Base-by-base conservation (phyloP, 179 eudicot species). In the Corrigiola litoralis region DNA sequence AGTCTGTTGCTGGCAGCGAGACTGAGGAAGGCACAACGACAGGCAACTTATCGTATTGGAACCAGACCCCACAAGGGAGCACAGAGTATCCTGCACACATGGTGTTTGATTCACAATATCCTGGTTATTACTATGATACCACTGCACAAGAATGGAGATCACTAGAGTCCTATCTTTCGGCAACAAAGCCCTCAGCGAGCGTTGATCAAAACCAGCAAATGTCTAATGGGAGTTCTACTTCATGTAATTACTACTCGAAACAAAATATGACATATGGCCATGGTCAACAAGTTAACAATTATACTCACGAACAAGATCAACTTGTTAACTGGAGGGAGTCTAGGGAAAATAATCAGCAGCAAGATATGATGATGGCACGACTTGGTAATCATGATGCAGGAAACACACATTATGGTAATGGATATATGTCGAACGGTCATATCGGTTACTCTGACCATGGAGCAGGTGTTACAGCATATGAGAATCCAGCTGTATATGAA, bases 31-130 rank as follows among this genome's bases (percentile, higher is more conserved):
- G 49, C 48, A 37, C 54, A 59, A 61, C 66, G n/a, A n/a, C n/a
- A 48, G 63, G 65, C 27, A 62, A 49, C 40, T 42, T 45, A 24
- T 44, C 72, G 27, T 47, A 57, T 56, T 63, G 69, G 69, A 60
- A 73, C 65, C 81, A 74, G 34, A 46, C 54, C 23, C 56, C 83
- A 20, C 72, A 65, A 33, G 84, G 42, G 57, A 77, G 74, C 58
- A 69, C 66, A 31, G 86, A 68, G 45, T 91, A 86, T 67, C 94
- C 97, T 18, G 48, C 79, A 27, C 76, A 88, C 79, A 86, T 91
- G 97, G 69, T 82, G 38, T 88, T 91, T 77, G 94, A 91, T 80
- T 85, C 94, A 31, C 96, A 81, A 36, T 91, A 91, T 74, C 97
- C 97, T 72, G 94, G 87, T 53, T 91, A 90, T 94, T 91, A 86